phyloP scores from a whole-genome alignment of 768 basidiomycete species.

The Mrakia frigida region DNA sequence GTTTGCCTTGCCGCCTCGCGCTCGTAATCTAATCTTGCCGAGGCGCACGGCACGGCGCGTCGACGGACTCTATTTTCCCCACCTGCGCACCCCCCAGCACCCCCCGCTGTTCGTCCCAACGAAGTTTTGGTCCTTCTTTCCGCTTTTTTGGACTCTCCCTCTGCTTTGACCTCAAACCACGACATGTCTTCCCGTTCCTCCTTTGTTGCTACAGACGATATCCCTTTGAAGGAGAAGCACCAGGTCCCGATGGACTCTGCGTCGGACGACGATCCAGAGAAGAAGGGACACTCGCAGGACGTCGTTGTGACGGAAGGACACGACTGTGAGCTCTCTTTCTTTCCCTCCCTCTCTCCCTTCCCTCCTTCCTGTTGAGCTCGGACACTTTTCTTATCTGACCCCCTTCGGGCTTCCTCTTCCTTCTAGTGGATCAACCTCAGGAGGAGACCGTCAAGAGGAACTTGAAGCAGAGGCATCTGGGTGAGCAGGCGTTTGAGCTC shows the following conservation, averaged over 20 bases:
- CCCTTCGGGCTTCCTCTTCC: not conserved
- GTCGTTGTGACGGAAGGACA: not conserved
- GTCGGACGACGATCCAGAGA: not conserved
- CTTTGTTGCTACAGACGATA: not conserved
- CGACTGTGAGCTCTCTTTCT: not conserved
- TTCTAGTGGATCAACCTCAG: not conserved
- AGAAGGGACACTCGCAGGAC: not conserved
- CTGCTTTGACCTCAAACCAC: not conserved
- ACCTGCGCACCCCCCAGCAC: not conserved
- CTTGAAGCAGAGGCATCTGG: constrained; percentile 26
- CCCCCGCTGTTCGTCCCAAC: not conserved
- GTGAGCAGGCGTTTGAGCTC: not conserved
- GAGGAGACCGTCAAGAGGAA: constrained; percentile 17
- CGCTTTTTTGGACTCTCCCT: not conserved
- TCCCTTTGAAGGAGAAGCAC: not conserved
- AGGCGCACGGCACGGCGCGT: too few species aligned
- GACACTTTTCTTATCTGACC: not conserved
- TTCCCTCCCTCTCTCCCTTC: too few species aligned
- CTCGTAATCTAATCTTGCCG: not conserved
- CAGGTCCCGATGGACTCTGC: not conserved
- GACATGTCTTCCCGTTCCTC: not conserved
- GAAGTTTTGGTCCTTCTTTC: constrained; percentile 1
- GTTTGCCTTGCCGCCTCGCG: not conserved
- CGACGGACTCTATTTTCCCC: not conserved
- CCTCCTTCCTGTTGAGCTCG: not conserved